Percentiles rank a stretch among this genome's conserved stretches.
These are phyloP conservation scores for Fusarium abutilonis DNA, from an alignment of 2,329 filamentous ascomycete genomes.

Conservation along the genomic window DNA sequence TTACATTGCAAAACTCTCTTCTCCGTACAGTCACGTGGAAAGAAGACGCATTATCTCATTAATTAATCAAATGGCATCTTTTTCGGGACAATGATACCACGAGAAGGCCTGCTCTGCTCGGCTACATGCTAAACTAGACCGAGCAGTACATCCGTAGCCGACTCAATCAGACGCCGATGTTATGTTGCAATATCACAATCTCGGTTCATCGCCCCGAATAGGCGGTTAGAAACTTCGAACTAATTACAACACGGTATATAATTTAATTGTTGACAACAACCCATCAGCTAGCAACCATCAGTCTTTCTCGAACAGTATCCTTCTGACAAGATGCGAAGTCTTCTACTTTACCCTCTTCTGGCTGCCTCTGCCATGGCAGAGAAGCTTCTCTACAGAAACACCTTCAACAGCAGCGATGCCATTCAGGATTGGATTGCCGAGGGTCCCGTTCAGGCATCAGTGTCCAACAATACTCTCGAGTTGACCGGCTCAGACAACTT, in stretches of 20 bases:
- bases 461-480: slow-evolving; percentile 39
- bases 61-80: slow-evolving; percentile 5
- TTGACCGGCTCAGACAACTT: slow-evolving; percentile 36
- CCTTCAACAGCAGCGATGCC: slow-evolving; percentile 27
- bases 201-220: slow-evolving; percentile 11
- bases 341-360: slow-evolving; percentile 12
- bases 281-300: too few species aligned
- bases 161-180: background rate
- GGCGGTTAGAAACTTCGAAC: background rate
- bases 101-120: background rate
- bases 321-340: background rate
- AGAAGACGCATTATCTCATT: background rate
- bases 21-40: background rate
- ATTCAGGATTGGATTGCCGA: slow-evolving; percentile 35
- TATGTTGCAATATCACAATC: background rate
- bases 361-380: slow-evolving; percentile 15
- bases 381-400: slow-evolving; percentile 39
- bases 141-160: slow-evolving; percentile 4
- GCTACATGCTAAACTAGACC: slow-evolving; percentile 6
- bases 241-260: background rate
- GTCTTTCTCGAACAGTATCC: background rate
- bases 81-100: slow-evolving; percentile 8
- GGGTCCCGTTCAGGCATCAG: slow-evolving; percentile 31
- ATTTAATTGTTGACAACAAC: background rate
- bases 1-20: background rate